Percentiles rank a stretch among this genome's conserved stretches.
These are phyloP conservation scores for Straminergon stramineum DNA, from an alignment of 225 moss, liverwort and hornwort genomes.

Conservation along the genomic window DNA sequence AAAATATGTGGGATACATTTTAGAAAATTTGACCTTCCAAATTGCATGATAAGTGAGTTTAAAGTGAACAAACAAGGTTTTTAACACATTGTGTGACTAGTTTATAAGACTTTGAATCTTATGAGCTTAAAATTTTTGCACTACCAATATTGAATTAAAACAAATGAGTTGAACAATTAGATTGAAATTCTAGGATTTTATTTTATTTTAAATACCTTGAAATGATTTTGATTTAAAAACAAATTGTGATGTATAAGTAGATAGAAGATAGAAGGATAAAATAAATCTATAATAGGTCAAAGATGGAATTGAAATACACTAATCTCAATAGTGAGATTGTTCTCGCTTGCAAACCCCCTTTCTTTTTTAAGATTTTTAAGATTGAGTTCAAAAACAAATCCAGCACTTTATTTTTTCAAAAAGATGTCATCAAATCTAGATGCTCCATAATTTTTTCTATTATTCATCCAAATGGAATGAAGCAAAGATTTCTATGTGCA, in stretches of 20 bases:
- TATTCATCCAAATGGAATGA: neutral
- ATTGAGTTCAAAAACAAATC: neutral
- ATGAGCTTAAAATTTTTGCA: neutral
- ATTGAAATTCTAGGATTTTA: neutral
- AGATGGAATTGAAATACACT: neutral
- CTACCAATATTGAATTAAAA: neutral
- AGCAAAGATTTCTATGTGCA: neutral
- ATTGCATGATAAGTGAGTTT: neutral
- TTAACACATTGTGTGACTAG: neutral
- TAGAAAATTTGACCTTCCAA: neutral
- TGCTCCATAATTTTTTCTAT: neutral
- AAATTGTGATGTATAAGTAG: neutral
- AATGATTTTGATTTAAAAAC: neutral
- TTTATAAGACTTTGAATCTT: neutral
- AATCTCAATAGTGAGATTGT: neutral
- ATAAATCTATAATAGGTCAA: neutral
- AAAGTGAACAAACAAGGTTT: rapidly evolving
- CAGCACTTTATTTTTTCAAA: neutral
- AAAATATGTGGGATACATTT: neutral
- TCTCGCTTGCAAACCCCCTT: no score
- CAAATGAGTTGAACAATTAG: neutral
- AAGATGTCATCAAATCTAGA: neutral
- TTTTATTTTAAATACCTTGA: neutral
- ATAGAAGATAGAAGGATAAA: neutral
- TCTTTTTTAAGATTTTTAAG: neutral